Percentiles rank a stretch among this genome's conserved stretches.
Conservation (phyloP, 176 grass and related monocot species). For the Coix lacrymajobi region DNA sequence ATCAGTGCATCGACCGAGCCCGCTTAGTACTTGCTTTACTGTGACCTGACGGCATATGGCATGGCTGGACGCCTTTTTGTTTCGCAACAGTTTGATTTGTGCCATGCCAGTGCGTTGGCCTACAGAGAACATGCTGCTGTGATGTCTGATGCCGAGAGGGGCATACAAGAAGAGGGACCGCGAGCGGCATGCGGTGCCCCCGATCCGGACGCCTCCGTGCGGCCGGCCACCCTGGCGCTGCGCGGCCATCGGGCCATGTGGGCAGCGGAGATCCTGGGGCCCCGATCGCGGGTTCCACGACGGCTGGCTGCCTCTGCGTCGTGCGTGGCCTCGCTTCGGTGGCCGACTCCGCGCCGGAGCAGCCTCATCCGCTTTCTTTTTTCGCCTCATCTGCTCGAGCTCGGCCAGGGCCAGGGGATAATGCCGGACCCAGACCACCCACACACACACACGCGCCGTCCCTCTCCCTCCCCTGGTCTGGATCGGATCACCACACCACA, state of each 20-base stretch:
- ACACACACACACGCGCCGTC: not conserved
- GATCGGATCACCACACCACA: not conserved
- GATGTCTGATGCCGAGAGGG: not conserved
- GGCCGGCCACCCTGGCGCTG: not conserved
- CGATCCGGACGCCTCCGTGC: not conserved
- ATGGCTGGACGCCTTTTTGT: not conserved
- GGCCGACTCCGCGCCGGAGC: slow-evolving; percentile 45
- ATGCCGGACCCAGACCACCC: not conserved
- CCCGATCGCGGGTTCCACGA: not conserved
- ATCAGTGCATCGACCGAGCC: not conserved
- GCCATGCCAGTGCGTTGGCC: slow-evolving; percentile 17
- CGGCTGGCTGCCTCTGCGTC: not conserved
- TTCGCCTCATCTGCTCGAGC: not conserved
- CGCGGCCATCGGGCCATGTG: not conserved
- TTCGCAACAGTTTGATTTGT: not conserved
- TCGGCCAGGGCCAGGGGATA: slow-evolving; percentile 4
- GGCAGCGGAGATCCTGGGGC: not conserved
- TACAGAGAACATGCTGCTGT: not conserved
- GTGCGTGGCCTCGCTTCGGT: slow-evolving; percentile 17
- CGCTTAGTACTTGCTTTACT: not conserved
- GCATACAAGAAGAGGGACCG: too few species aligned
- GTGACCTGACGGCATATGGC: not conserved
- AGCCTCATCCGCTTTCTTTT: slow-evolving; percentile 27
- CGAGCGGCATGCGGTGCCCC: not conserved
- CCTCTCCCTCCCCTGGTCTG: not conserved